phyloP scores from a whole-genome alignment of 2,329 filamentous ascomycete species.

The Pezicula neosporulosa region DNA sequence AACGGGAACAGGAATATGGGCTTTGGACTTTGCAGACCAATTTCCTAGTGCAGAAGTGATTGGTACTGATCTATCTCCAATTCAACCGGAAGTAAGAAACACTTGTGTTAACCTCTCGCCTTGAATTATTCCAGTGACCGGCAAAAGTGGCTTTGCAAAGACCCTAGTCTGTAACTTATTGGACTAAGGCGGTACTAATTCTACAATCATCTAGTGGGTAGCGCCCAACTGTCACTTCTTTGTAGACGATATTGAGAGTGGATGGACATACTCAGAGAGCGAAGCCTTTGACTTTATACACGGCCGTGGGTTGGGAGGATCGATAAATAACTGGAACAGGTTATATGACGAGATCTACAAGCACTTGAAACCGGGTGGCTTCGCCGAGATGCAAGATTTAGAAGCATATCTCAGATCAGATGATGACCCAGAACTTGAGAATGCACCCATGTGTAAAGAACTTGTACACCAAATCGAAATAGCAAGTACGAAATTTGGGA shows the following conservation, averaged over 20 bases:
- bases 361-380: conserved; percentile 7
- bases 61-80: conserved; percentile 16
- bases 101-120: too few relatives aligned
- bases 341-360: conserved; percentile 3
- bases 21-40: conserved; percentile 21
- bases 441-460: conserved; percentile 1
- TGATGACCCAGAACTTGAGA: conserved; percentile 4
- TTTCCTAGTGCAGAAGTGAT: conserved; percentile 11
- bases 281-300: conserved; percentile 30
- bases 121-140: too few relatives aligned
- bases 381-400: conserved; percentile 6
- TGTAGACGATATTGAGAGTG: conserved; percentile 24
- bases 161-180: too few relatives aligned
- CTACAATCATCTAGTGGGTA: conserved; percentile 8
- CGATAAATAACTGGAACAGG: conserved; percentile 3
- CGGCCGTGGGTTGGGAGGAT: conserved; percentile 21
- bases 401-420: conserved; percentile 5
- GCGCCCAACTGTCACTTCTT: conserved; percentile 21
- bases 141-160: too few relatives aligned
- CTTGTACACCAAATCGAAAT: conserved; percentile 3
- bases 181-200: too few relatives aligned
- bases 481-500: conserved; percentile 6
- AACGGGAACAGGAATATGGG: conserved; percentile 37
- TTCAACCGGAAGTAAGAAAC: conserved; percentile 5
- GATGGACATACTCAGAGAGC: conserved; percentile 27